phyloP scores from a whole-genome alignment of 1,284 basidiomycete species.

The Phaffia rhodozyma region DNA sequence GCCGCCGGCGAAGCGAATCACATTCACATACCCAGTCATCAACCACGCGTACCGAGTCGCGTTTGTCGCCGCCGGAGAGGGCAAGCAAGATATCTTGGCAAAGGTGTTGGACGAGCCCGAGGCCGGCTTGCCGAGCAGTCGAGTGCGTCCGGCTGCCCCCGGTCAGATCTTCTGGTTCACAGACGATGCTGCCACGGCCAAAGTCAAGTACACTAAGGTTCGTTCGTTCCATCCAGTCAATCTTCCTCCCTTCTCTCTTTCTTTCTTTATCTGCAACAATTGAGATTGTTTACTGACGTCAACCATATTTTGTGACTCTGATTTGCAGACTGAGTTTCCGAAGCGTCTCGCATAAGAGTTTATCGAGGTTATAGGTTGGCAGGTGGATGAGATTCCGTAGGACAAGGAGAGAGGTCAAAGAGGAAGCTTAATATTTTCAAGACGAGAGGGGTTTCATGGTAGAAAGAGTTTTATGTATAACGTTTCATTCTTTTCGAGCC shows the following conservation, averaged over 20 bases:
- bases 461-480: too few species aligned
- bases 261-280: neutral
- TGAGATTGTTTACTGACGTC: too few species aligned
- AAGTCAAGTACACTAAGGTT: conserved; percentile 42
- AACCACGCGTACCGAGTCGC: conserved; percentile 79
- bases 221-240: too few species aligned
- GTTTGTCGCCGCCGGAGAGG: conserved; percentile 75
- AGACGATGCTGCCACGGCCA: conserved; percentile 61
- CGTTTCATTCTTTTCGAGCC: too few species aligned
- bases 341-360: too few species aligned
- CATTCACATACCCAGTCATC: conserved; percentile 76
- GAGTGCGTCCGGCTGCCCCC: conserved; percentile 64
- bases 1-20: conserved; percentile 79
- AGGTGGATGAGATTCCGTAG: too few species aligned
- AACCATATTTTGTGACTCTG: too few species aligned
- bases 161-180: conserved; percentile 87
- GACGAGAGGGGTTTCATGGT: too few species aligned
- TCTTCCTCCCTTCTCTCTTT: neutral
- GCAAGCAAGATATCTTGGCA: conserved; percentile 67
- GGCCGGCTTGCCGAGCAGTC: conserved; percentile 64
- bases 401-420: too few species aligned
- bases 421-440: too few species aligned
- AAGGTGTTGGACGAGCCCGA: conserved; percentile 71
- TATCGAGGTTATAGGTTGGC: too few species aligned
- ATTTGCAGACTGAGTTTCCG: too few species aligned